phyloP scores from a whole-genome alignment of 2,329 filamentous ascomycete genomes.

The Ceratocystis destructans region DNA sequence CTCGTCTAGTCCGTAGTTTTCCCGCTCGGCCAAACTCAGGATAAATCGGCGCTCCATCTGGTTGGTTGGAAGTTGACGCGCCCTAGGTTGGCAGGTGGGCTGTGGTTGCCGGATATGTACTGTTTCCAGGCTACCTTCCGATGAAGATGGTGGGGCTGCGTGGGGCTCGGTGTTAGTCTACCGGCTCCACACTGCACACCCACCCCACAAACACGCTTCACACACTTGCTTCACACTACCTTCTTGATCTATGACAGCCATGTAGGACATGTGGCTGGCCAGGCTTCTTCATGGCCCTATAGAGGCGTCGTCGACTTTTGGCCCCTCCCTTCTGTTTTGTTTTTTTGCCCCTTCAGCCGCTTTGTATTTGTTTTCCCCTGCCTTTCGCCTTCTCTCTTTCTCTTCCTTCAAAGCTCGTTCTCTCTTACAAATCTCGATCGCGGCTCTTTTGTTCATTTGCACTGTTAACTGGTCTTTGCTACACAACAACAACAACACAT shows the following conservation, averaged over 20 bases:
- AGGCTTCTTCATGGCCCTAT: background rate
- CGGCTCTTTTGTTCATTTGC: background rate
- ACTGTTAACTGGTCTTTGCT: background rate
- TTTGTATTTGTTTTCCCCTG: background rate
- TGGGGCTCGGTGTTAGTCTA: background rate
- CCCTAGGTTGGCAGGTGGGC: background rate
- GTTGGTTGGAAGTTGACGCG: background rate
- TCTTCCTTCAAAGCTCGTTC: background rate
- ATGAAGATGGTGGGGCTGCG: background rate
- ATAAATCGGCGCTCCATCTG: background rate
- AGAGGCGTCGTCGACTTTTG: background rate
- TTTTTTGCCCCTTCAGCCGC: background rate
- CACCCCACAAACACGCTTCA: background rate
- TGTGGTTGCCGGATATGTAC: background rate
- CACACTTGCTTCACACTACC: background rate
- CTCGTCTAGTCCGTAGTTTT: background rate
- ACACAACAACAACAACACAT: background rate
- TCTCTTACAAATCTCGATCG: background rate
- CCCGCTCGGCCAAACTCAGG: background rate
- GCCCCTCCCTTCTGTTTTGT: background rate
- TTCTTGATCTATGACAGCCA: background rate
- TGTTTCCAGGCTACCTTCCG: background rate
- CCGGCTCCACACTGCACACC: background rate
- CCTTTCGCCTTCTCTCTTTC: background rate
- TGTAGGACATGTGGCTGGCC: background rate